phyloP scores from a whole-genome alignment of 1,139 yeast genomes.

The Yamadazyma spencermartinsiae region DNA sequence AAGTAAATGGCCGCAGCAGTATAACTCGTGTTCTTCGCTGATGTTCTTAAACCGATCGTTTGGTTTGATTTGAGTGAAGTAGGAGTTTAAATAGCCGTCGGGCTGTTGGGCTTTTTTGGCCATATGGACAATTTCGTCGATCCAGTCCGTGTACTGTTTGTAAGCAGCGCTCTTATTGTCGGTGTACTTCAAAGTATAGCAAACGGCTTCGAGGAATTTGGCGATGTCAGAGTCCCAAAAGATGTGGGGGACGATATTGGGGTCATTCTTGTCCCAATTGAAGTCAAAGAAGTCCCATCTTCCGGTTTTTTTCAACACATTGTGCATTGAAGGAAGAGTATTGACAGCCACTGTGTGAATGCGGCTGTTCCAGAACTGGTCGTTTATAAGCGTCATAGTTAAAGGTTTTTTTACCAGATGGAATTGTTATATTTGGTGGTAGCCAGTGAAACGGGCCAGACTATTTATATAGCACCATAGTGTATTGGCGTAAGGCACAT shows the following conservation, averaged over 20 bases:
- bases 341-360: constrained; percentile 18
- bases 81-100: constrained; percentile 24
- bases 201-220: constrained; percentile 22
- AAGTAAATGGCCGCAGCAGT: constrained; percentile 24
- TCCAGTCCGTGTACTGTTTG: constrained; percentile 15
- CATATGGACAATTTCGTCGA: constrained; percentile 19
- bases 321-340: constrained; percentile 23
- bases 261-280: constrained; percentile 14
- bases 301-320: constrained; percentile 20
- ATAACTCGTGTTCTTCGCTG: constrained; percentile 21
- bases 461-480: too few relatives aligned
- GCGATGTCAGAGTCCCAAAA: constrained; percentile 28
- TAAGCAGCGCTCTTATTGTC: constrained; percentile 11
- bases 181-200: constrained; percentile 19
- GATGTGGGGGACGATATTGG: constrained; percentile 18
- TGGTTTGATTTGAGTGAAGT: constrained; percentile 22
- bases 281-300: constrained; percentile 23
- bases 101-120: constrained; percentile 21
- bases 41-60: constrained; percentile 18
- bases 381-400: constrained; percentile 6
- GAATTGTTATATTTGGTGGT: background rate
- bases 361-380: constrained; percentile 19
- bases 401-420: background rate
- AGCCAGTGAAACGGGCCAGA: too few relatives aligned
- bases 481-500: too few relatives aligned